Percentiles rank a stretch among this genome's conserved stretches.
Conservation (phyloP, 495 filamentous ascomycete genomes). For the Lasiosphaeria hispida region DNA sequence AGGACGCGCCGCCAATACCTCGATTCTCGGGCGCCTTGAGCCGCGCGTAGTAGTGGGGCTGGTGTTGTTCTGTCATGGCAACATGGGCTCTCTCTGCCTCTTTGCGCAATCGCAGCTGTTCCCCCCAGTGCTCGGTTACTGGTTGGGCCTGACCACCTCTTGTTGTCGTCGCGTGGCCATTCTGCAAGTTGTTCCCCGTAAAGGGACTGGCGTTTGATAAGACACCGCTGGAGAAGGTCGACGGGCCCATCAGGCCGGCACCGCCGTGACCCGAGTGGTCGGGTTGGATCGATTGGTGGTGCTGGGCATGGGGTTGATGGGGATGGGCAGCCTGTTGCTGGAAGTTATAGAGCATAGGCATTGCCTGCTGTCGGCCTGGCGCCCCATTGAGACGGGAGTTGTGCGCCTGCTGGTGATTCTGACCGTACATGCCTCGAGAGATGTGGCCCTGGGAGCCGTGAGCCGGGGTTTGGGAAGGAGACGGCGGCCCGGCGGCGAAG, state of each 20-base stretch:
- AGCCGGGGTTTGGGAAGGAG: slow-evolving; percentile 65
- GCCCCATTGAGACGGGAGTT: slow-evolving; percentile 66
- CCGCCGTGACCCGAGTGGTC: slow-evolving; percentile 64
- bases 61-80: slow-evolving; percentile 60
- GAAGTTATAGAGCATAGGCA: slow-evolving; percentile 66
- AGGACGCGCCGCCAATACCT: slow-evolving; percentile 51
- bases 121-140: slow-evolving; percentile 79
- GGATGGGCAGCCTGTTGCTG: slow-evolving; percentile 63
- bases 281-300: slow-evolving; percentile 67
- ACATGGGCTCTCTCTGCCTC: slow-evolving; percentile 66
- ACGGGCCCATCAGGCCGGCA: slow-evolving; percentile 61
- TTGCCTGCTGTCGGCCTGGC: slow-evolving; percentile 42
- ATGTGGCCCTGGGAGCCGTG: slow-evolving; percentile 67
- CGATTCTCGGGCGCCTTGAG: slow-evolving; percentile 52
- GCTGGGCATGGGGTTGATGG: slow-evolving; percentile 73
- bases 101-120: slow-evolving; percentile 76
- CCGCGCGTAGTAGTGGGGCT: slow-evolving; percentile 54
- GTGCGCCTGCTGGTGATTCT: slow-evolving; percentile 76
- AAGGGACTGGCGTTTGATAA: slow-evolving; percentile 74
- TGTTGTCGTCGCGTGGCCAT: slow-evolving; percentile 58
- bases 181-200: slow-evolving; percentile 68
- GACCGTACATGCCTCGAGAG: slow-evolving; percentile 77
- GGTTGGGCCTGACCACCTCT: slow-evolving; percentile 44
- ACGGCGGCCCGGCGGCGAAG: slow-evolving; percentile 27
- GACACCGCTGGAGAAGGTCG: slow-evolving; percentile 73